phyloP scores from a whole-genome alignment of 2,329 filamentous ascomycete genomes.

The Aspergillaceae sp. region DNA sequence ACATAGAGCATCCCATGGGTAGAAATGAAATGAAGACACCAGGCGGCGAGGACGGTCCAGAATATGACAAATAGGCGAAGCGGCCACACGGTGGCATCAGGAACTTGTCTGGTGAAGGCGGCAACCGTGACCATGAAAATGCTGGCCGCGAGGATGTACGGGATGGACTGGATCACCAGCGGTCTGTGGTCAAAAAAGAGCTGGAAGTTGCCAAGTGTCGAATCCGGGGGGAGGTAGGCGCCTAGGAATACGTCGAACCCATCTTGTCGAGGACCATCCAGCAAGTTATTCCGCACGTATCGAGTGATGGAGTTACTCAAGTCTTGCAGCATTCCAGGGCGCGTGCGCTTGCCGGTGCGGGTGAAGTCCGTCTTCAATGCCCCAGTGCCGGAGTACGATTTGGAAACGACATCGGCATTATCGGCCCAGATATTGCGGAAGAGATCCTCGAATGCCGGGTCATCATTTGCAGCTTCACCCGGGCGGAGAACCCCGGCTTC shows the following conservation, averaged over 20 bases:
- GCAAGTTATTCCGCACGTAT: conserved; percentile 90
- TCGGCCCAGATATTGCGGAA: conserved; percentile 99
- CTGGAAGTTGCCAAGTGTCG: conserved; percentile 60
- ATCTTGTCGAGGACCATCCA: conserved; percentile 88
- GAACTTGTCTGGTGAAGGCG: conserved; percentile 60
- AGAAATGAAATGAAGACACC: conserved; percentile 68
- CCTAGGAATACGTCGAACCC: conserved; percentile 92
- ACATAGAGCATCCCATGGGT: conserved; percentile 89
- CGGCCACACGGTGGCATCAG: conserved; percentile 69
- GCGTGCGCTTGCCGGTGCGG: conserved; percentile 82
- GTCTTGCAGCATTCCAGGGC: conserved; percentile 75
- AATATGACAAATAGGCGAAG: conserved; percentile 73
- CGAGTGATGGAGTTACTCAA: conserved; percentile 78
- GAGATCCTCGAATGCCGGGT: conserved; percentile 72
- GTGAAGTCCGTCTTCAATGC: conserved; percentile 98
- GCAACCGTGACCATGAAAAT: conserved; percentile 73
- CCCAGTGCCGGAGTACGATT: conserved; percentile 88
- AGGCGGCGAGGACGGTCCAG: conserved; percentile 62
- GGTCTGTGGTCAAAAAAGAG: conserved; percentile 81
- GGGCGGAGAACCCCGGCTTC: conserved; percentile 71
- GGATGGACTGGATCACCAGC: conserved; percentile 81
- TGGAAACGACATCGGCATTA: conserved; percentile 91
- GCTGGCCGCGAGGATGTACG: conserved; percentile 80
- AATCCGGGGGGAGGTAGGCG: conserved; percentile 65
- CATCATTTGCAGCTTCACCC: conserved; percentile 71